These are phyloP conservation scores for Claviceps fusiformis DNA, from an alignment of 2,329 filamentous ascomycete genomes.

Conservation along the genomic window DNA sequence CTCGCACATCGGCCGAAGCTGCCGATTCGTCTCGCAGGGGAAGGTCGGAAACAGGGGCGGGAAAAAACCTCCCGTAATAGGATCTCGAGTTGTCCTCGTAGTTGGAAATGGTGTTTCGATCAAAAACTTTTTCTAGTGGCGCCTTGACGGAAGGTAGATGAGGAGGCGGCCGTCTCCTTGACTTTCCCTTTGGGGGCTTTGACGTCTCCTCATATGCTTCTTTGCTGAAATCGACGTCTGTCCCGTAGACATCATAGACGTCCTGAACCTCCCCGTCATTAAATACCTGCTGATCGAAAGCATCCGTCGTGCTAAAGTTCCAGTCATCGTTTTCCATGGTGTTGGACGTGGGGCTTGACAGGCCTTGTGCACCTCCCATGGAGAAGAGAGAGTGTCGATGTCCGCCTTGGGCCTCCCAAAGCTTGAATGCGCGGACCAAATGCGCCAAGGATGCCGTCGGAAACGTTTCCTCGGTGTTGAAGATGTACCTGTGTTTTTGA, in stretches of 20 bases:
- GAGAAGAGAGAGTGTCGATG: constrained; percentile 53
- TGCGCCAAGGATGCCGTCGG: constrained; percentile 50
- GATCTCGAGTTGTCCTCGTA: constrained; percentile 50
- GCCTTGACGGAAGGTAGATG: constrained; percentile 42
- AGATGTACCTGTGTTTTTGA: constrained; percentile 56
- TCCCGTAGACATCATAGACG: constrained; percentile 47
- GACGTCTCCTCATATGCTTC: constrained; percentile 34
- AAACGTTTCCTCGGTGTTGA: constrained; percentile 46
- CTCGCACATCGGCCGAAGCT: constrained; percentile 36
- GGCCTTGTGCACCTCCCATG: constrained; percentile 42
- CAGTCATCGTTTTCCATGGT: constrained; percentile 44
- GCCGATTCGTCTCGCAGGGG: constrained; percentile 43
- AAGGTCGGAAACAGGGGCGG: constrained; percentile 36
- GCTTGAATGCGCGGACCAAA: constrained; percentile 57
- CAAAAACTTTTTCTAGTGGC: constrained; percentile 51
- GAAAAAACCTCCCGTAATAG: constrained; percentile 40
- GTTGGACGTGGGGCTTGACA: constrained; percentile 29
- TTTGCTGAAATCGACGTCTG: constrained; percentile 38
- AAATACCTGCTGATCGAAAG: constrained; percentile 47
- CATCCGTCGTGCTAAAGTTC: constrained; percentile 54
- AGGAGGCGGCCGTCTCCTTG: constrained; percentile 43
- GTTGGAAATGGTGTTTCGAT: constrained; percentile 50
- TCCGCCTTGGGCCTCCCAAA: constrained; percentile 65
- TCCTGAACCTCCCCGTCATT: constrained; percentile 40
- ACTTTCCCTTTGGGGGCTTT: constrained; percentile 37